phyloP scores from a whole-genome alignment of 83 land plant species.

The Diphasiastrum complanatum region DNA sequence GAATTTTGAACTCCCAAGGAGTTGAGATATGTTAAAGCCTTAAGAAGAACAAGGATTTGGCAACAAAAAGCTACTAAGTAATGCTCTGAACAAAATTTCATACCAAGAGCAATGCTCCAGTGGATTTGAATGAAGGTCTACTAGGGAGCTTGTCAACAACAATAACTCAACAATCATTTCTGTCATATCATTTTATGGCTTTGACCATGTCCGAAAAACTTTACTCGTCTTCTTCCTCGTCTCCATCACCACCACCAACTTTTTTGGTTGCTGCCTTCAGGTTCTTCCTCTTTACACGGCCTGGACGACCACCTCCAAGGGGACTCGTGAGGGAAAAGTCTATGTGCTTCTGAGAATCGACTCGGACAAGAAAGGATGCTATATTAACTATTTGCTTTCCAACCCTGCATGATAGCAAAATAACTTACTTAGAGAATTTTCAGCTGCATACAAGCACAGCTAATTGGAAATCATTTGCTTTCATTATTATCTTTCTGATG shows the following conservation, averaged over 20 bases:
- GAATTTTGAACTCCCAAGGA: too few species aligned
- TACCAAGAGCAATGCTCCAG: too few species aligned
- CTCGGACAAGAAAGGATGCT: conserved; percentile 3
- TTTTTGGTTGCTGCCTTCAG: conserved; percentile 4
- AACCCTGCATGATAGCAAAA: conserved; percentile 4
- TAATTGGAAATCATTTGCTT: background rate
- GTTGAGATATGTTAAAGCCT: too few species aligned
- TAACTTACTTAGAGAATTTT: background rate
- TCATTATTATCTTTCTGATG: background rate
- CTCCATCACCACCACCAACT: conserved; percentile 5
- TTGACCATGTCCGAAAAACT: too few species aligned
- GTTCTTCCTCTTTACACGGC: conserved; percentile 10
- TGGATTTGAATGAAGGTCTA: too few species aligned
- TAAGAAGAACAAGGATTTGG: too few species aligned
- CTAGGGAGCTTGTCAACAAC: too few species aligned
- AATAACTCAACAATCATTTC: too few species aligned
- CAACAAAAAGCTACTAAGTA: too few species aligned
- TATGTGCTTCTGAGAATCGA: conserved; percentile 8
- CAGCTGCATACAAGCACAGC: background rate
- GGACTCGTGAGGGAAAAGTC: conserved; percentile 8
- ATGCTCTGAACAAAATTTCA: too few species aligned
- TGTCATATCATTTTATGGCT: too few species aligned
- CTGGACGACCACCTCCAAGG: conserved; percentile 8
- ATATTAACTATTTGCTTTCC: conserved; percentile 10
- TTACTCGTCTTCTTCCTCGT: conserved; percentile 12